Conservation (phyloP, 495 filamentous ascomycete species). For the Antarctomyces pellizariae region DNA sequence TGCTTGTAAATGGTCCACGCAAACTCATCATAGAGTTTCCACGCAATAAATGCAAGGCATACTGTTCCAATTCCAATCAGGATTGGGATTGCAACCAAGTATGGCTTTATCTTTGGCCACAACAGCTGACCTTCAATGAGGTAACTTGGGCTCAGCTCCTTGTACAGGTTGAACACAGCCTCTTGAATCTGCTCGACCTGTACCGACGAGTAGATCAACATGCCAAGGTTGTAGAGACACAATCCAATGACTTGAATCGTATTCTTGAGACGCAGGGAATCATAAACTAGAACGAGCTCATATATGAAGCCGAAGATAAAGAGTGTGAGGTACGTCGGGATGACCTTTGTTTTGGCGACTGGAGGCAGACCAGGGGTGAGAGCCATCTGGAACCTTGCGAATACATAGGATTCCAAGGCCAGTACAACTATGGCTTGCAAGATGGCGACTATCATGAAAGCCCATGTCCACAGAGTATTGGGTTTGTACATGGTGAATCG, state of each 20-base stretch:
- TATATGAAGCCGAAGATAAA: constrained; percentile 96
- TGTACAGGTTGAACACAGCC: constrained; percentile 34
- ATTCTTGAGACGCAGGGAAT: constrained; percentile 85
- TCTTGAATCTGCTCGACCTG: constrained; percentile 72
- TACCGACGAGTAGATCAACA: constrained; percentile 78
- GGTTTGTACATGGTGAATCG: constrained; percentile 18
- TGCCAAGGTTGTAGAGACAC: constrained; percentile 71
- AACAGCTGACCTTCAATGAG: constrained; percentile 22
- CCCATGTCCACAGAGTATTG: constrained; percentile 61
- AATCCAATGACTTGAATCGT: constrained; percentile 96
- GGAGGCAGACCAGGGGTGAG: constrained; percentile 11
- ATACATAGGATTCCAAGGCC: constrained; percentile 65
- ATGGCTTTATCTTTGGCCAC: constrained; percentile 46
- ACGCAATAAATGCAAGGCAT: constrained; percentile 51
- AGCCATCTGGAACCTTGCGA: constrained; percentile 37
- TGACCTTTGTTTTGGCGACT: constrained; percentile 33
- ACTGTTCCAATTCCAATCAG: constrained; percentile 58
- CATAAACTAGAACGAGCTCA: constrained; percentile 68
- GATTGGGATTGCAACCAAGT: constrained; percentile 63
- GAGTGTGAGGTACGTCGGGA: constrained; percentile 79
- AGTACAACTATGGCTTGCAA: constrained; percentile 60
- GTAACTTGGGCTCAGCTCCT: constrained; percentile 3
- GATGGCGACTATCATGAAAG: constrained; percentile 50
- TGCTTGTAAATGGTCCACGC: constrained; percentile 99
- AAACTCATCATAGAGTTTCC: constrained; percentile 95